Evolutionary conservation across 1,284 basidiomycete species (phyloP).

Genomic region (Ceratobasidium sp.): DNA sequence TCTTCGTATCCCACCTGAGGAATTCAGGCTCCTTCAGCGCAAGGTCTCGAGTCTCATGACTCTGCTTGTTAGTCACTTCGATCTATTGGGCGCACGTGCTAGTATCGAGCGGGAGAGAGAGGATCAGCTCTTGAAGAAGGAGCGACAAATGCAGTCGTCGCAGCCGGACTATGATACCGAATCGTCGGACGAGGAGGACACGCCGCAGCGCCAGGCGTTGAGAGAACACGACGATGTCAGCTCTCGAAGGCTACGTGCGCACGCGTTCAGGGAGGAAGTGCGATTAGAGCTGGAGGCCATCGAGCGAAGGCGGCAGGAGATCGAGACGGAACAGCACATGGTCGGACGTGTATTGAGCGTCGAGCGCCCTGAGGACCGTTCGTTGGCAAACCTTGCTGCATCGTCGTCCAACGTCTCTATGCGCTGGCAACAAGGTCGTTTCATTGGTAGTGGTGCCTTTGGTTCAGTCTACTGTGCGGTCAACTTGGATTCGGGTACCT

Average conservation of each 20-base stretch:
- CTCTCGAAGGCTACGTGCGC: conserved; percentile 59
- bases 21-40: conserved; percentile 89
- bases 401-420: conserved; percentile 96
- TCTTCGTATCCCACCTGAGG: conserved; percentile 86
- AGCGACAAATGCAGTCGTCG: conserved; percentile 71
- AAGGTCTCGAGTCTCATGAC: conserved; percentile 98
- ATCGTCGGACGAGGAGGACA: conserved; percentile 15
- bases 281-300: conserved; percentile 71
- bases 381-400: conserved; percentile 91
- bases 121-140: conserved; percentile 62
- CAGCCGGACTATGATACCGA: conserved; percentile 44
- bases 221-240: conserved; percentile 27
- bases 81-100: conserved; percentile 94
- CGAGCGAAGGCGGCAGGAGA: conserved; percentile 71
- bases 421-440: conserved; percentile 98
- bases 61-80: conserved; percentile 96
- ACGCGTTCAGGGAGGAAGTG: conserved; percentile 80
- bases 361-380: conserved; percentile 91
- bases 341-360: conserved; percentile 92
- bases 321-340: conserved; percentile 77
- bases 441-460: conserved; percentile 98
- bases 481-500: conserved; percentile 95
- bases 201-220: conserved; percentile 20
- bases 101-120: conserved; percentile 90
- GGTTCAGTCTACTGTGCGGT: conserved; percentile 98